Evolutionary conservation across 163 green algal species (phyloP).

Genomic region (Chlamydomonas reinhardtii): DNA sequence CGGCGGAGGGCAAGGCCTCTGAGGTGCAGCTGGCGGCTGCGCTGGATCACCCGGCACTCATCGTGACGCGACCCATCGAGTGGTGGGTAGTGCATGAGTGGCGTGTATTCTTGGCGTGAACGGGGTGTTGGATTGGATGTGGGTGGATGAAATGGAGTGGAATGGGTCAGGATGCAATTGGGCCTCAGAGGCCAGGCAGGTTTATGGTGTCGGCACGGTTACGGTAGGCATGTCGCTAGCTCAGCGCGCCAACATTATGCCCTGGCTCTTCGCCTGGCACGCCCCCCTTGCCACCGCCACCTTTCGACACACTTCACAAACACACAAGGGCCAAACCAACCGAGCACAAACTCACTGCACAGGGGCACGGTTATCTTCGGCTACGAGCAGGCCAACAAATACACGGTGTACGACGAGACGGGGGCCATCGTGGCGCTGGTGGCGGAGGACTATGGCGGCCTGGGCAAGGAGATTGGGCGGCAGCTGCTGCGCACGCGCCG

Average conservation of each 20-base stretch:
- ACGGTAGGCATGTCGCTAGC: no score
- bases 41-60: conserved; percentile 77
- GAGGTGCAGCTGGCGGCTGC: conserved; percentile 57
- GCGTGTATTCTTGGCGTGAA: neutral
- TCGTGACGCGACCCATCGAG: conserved; percentile 86
- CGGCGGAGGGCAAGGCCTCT: conserved; percentile 14
- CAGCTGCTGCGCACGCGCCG: conserved; percentile 86
- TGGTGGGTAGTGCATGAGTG: conserved; percentile 63
- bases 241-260: no score
- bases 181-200: no score
- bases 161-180: no score
- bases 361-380: conserved; percentile 91
- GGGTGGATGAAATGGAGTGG: no score
- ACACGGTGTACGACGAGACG: conserved; percentile 72
- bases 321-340: no score
- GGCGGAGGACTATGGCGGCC: conserved; percentile 65
- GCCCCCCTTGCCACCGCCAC: no score
- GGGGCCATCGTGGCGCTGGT: conserved; percentile 69
- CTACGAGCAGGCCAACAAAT: conserved; percentile 84
- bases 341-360: neutral
- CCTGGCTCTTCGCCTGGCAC: no score
- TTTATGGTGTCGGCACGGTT: no score
- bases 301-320: no score
- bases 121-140: neutral
- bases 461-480: conserved; percentile 79